A percentile compares a stretch with the other conserved stretches of the same genome.
Evolutionary conservation across 495 filamentous ascomycete genomes (phyloP).

Genomic region (Xylaria telfairii): DNA sequence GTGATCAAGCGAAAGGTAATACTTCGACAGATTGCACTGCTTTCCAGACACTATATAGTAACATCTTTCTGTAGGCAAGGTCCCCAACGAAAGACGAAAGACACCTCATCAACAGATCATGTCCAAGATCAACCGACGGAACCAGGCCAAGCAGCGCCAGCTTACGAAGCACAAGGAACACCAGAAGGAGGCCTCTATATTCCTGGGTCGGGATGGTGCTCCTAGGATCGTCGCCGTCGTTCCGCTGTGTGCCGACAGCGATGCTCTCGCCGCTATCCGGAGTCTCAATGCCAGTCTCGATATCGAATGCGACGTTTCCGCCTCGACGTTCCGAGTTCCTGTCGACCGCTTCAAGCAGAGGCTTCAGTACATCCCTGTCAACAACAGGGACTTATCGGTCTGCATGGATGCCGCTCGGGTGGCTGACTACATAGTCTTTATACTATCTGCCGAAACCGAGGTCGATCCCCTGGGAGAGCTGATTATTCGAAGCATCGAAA

Average conservation of each 20-base stretch:
- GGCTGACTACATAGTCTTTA: constrained; percentile 87
- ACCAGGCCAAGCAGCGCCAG: constrained; percentile 88
- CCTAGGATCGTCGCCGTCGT: constrained; percentile 92
- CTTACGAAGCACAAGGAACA: constrained; percentile 81
- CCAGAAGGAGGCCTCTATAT: constrained; percentile 75
- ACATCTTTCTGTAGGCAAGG: constrained; percentile 43
- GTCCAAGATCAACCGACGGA: constrained; percentile 93
- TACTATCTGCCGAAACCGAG: constrained; percentile 80
- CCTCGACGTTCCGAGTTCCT: constrained; percentile 65
- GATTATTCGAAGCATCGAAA: constrained; percentile 83
- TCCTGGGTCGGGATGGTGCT: constrained; percentile 82
- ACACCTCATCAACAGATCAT: constrained; percentile 95
- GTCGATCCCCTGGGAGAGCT: constrained; percentile 83
- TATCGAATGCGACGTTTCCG: constrained; percentile 67
- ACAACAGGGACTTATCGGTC: constrained; percentile 69
- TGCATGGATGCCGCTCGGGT: constrained; percentile 84
- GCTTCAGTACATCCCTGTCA: constrained; percentile 78
- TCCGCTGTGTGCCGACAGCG: constrained; percentile 75
- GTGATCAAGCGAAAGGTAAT: constrained; percentile 81
- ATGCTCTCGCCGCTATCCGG: constrained; percentile 68
- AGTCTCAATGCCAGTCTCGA: constrained; percentile 80
- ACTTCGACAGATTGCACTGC: not conserved
- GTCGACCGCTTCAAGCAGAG: constrained; percentile 94
- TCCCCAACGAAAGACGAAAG: constrained; percentile 67
- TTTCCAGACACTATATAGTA: not conserved